Conservation (phyloP, 495 filamentous ascomycete genomes). For the Aspergillus egyptiacus region DNA sequence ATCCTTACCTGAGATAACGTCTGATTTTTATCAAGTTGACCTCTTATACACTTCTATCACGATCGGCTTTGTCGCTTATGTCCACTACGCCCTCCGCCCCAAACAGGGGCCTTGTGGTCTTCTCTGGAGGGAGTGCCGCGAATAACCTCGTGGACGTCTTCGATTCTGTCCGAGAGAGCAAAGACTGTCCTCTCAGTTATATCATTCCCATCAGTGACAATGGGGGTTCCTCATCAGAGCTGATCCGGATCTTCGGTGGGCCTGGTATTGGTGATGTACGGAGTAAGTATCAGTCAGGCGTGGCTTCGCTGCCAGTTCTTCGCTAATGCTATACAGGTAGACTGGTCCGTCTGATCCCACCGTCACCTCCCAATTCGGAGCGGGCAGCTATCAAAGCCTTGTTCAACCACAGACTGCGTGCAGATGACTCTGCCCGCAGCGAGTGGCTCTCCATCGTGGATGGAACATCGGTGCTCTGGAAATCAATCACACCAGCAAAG, state of each 20-base stretch:
- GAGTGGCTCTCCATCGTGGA: constrained; percentile 93
- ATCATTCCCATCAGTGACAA: constrained; percentile 95
- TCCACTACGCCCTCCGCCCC: constrained; percentile 13
- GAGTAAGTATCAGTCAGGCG: constrained; percentile 55
- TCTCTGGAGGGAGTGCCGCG: constrained; percentile 85
- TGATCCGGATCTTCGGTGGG: constrained; percentile 88
- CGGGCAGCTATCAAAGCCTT: constrained; percentile 66
- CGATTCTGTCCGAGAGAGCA: constrained; percentile 62
- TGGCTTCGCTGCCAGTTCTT: not conserved
- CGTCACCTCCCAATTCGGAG: constrained; percentile 53
- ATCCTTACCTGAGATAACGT: too few species aligned
- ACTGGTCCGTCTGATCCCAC: constrained; percentile 84
- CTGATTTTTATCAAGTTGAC: too few species aligned
- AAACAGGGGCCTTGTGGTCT: constrained; percentile 65
- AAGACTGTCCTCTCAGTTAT: constrained; percentile 65
- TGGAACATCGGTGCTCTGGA: constrained; percentile 69
- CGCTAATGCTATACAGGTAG: constrained; percentile 49
- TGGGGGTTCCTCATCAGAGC: constrained; percentile 83
- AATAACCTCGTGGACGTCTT: constrained; percentile 95
- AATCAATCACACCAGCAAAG: constrained; percentile 70
- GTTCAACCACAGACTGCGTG: constrained; percentile 78
- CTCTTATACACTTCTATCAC: too few species aligned
- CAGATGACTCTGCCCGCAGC: constrained; percentile 36
- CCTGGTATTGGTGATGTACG: constrained; percentile 89
- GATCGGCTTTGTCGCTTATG: constrained; percentile 3